Percentiles rank a stretch among this genome's conserved stretches.
Conservation (phyloP, 495 filamentous ascomycete species). For the Penicillium daleae region DNA sequence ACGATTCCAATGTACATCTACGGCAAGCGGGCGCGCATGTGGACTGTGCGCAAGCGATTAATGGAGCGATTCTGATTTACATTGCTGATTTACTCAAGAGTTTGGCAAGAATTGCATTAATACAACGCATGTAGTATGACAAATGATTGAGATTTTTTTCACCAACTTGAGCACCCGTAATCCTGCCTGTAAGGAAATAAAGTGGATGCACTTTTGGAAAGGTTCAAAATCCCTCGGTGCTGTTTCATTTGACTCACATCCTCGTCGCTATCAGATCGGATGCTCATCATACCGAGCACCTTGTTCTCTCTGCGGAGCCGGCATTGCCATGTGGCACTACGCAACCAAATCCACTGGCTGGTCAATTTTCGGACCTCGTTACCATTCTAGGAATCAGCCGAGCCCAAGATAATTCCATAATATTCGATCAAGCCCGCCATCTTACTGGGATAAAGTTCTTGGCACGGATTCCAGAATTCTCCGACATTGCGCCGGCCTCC, state of each 20-base stretch:
- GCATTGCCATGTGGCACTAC: conserved; percentile 4
- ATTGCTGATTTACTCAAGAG: neutral
- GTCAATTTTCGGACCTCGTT: neutral
- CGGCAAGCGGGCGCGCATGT: conserved; percentile 94
- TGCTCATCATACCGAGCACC: neutral
- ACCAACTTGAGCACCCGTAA: neutral
- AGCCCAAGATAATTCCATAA: neutral
- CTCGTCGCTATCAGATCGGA: neutral
- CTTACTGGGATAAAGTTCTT: neutral
- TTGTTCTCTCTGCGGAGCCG: neutral
- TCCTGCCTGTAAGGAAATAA: neutral
- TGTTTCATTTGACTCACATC: neutral
- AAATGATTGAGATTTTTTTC: neutral
- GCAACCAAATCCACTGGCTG: neutral
- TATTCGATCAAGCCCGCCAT: neutral
- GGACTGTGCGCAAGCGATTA: conserved; percentile 85
- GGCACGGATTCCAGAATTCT: neutral
- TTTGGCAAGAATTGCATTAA: neutral
- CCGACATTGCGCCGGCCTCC: conserved; percentile 10
- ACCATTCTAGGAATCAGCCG: neutral
- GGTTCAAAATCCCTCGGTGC: neutral
- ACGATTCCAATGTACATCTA: conserved; percentile 96
- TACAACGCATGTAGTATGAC: neutral
- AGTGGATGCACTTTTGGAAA: neutral
- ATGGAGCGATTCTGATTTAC: conserved; percentile 79